Base-by-base conservation (phyloP, 495 filamentous ascomycete species). In the Neurospora cerealis region DNA sequence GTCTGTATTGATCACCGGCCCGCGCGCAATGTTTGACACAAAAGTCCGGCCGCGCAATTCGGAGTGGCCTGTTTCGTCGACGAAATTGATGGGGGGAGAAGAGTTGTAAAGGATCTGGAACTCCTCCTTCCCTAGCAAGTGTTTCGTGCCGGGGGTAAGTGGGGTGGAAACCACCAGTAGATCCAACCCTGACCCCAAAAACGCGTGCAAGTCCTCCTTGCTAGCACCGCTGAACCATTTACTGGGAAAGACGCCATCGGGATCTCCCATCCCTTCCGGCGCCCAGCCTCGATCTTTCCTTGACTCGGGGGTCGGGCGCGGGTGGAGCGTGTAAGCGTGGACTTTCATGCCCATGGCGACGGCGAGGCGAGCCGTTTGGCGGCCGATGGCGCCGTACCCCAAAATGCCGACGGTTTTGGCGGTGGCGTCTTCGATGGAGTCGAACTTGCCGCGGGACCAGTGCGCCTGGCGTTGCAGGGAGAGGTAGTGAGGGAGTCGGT, bases 261-360 rank as follows among this genome's bases (percentile, higher is more conserved):
- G 86, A 77, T 97, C 94, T 3, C 94, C 94, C 0, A 93, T 92
- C 1, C 91, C 90, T 0, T 90, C 89, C 2, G 94, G 88, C 69
- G 93, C 89, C 80, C 90, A 96, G 0, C 89, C 88, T 0, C 76
- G 76, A 77, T 96, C 93, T 44, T 81, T 84, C 38, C 87, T 87
- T 5, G 88, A 88, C 37, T 84, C 86, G 5, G 86, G 85, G 0
- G 87, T 88, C 4, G 79, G 74, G n/a, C 90, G 88, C 0, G 92
- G 88, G 32, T 88, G 88, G 0, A 93, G 90, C 0, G 93, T 97
- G 85, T 92, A 95, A 11, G 93, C 94, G 75, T 95, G 85, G 17
- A 97, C 89, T 7, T 88, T 86, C 89, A 94, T 93, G 8, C 94
- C 94, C 77, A 96, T 81, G 9, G 92, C 91, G 4, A 87, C 85